Evolutionary conservation across 495 filamentous ascomycete genomes (phyloP).

Genomic region (Talaromyces stipitatus): DNA sequence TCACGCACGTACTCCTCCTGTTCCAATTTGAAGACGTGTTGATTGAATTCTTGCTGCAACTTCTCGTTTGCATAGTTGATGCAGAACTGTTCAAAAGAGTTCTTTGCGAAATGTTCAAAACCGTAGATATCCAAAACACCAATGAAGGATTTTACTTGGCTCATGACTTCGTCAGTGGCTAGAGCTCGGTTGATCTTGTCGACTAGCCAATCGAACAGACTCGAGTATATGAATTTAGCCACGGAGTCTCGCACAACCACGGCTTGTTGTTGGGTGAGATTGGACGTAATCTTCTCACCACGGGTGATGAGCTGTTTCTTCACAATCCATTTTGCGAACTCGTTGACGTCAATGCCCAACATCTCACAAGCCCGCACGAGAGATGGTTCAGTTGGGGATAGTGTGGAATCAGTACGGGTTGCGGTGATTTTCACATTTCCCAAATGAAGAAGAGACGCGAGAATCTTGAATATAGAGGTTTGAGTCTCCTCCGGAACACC

Average conservation of each 20-base stretch:
- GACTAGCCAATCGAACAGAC: constrained; percentile 97
- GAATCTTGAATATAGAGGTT: constrained; percentile 77
- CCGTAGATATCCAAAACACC: constrained; percentile 99
- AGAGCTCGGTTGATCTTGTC: constrained; percentile 88
- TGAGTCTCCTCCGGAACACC: constrained; percentile 71
- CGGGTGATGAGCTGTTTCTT: constrained; percentile 98
- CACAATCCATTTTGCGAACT: constrained; percentile 98
- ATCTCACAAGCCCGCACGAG: constrained; percentile 76
- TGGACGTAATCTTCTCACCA: constrained; percentile 96
- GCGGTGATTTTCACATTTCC: constrained; percentile 94
- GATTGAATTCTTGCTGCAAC: constrained; percentile 98
- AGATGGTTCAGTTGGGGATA: constrained; percentile 73
- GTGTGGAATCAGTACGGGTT: constrained; percentile 75
- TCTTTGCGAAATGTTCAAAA: constrained; percentile 99
- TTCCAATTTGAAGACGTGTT: constrained; percentile 99
- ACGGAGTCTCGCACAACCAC: constrained; percentile 95
- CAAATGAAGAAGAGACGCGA: constrained; percentile 88
- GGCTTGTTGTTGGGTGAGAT: constrained; percentile 88
- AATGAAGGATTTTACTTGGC: constrained; percentile 84
- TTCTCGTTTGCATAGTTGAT: constrained; percentile 99
- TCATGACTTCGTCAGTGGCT: constrained; percentile 80
- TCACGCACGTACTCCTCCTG: constrained; percentile 97
- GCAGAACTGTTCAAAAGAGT: constrained; percentile 99
- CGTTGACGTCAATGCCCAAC: constrained; percentile 75
- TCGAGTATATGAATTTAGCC: constrained; percentile 97